Conservation (phyloP, 2,329 filamentous ascomycete species). For the Metarhizium sp. region DNA sequence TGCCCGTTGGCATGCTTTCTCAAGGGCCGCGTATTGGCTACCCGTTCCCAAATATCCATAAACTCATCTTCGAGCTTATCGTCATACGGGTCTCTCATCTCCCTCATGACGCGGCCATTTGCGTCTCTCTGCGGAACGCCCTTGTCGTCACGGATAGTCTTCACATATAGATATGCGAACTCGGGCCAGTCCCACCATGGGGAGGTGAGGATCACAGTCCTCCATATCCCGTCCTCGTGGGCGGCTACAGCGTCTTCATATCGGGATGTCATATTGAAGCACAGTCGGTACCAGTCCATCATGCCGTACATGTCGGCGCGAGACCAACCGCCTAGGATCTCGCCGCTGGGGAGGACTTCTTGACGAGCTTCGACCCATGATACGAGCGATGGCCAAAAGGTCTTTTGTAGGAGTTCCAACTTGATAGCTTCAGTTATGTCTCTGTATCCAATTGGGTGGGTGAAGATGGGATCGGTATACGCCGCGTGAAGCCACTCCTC, state of each 20-base stretch:
- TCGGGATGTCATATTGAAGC: slow-evolving; percentile 11
- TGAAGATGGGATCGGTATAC: slow-evolving; percentile 12
- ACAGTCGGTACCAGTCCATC: slow-evolving; percentile 20
- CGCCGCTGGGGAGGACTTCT: slow-evolving; percentile 12
- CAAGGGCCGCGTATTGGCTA: slow-evolving; percentile 13
- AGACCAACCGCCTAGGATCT: slow-evolving; percentile 14
- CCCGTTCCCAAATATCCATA: slow-evolving; percentile 14
- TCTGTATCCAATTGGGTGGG: slow-evolving; percentile 7
- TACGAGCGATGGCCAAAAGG: slow-evolving; percentile 18
- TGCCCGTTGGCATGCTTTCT: slow-evolving; percentile 10
- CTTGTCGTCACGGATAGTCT: slow-evolving; percentile 7
- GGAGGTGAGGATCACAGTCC: slow-evolving; percentile 10
- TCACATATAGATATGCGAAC: slow-evolving; percentile 13
- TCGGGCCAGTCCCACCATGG: slow-evolving; percentile 19
- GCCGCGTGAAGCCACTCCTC: slow-evolving; percentile 13
- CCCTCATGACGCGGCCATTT: slow-evolving; percentile 6
- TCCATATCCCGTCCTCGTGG: slow-evolving; percentile 17
- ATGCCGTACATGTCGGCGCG: slow-evolving; percentile 16
- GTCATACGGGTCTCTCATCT: slow-evolving; percentile 5
- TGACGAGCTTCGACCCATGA: slow-evolving; percentile 14
- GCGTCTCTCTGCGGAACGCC: slow-evolving; percentile 2
- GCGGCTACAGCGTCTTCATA: slow-evolving; percentile 11
- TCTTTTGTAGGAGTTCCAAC: slow-evolving; percentile 12
- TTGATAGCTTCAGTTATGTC: slow-evolving; percentile 10
- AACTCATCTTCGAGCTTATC: slow-evolving; percentile 15